Conservation (phyloP, 495 filamentous ascomycete genomes). For the Cladorrhinum samala region DNA sequence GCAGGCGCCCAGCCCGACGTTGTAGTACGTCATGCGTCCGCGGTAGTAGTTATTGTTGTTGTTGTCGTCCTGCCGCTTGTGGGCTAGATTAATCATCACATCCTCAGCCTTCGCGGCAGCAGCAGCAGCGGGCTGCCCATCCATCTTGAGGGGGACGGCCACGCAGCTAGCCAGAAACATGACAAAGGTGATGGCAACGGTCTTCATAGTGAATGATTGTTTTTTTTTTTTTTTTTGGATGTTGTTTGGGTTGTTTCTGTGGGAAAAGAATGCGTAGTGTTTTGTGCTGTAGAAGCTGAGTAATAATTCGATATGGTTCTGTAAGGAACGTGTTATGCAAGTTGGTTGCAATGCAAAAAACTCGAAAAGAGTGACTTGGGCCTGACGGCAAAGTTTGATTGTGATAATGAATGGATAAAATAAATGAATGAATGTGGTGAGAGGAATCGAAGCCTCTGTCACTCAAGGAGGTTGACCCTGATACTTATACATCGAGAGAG, state of each 20-base stretch:
- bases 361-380: background rate
- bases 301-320: background rate
- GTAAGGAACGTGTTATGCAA: background rate
- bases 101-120: background rate
- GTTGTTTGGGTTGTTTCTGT: too few species aligned
- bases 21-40: conserved; percentile 41
- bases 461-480: background rate
- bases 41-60: conserved; percentile 4
- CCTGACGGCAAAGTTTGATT: background rate
- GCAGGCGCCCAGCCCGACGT: conserved; percentile 35
- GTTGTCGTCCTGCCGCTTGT: background rate
- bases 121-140: background rate
- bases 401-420: background rate
- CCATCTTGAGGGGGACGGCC: too few species aligned
- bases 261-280: conserved; percentile 7
- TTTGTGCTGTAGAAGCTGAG: background rate
- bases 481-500: too few species aligned
- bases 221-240: too few species aligned
- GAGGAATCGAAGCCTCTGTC: background rate
- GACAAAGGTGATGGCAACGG: background rate
- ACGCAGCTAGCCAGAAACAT: conserved; percentile 3
- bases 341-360: background rate
- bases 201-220: conserved; percentile 14
- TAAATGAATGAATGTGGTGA: background rate
- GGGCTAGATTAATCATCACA: background rate